Conservation (phyloP, 805 yeast genomes). For the Candida chilensis region DNA sequence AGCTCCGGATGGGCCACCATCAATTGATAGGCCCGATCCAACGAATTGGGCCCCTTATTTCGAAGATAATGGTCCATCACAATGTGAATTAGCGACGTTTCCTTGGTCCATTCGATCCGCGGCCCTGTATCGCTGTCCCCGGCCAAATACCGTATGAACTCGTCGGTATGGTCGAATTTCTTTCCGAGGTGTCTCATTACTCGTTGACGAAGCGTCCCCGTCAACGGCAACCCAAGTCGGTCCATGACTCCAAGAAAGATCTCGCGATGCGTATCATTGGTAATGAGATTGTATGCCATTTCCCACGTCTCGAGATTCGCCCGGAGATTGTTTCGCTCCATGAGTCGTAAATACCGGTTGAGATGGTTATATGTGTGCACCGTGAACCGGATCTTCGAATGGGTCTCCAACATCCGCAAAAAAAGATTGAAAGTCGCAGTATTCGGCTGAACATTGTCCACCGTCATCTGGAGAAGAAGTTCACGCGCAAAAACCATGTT, state of each 20-base stretch:
- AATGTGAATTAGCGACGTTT: background rate
- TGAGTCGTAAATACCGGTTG: background rate
- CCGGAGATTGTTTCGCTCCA: background rate
- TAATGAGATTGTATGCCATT: background rate
- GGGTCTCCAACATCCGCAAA: background rate
- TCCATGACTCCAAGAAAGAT: background rate
- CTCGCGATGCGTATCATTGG: background rate
- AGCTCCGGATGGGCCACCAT: background rate
- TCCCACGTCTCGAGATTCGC: background rate
- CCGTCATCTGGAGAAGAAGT: constrained; percentile 24
- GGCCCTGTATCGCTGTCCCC: background rate
- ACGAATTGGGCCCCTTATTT: background rate
- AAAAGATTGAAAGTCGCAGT: background rate
- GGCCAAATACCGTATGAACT: background rate
- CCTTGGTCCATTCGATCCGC: background rate
- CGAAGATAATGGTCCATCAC: background rate
- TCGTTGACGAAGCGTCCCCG: background rate
- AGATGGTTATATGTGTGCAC: background rate
- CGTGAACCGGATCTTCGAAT: background rate
- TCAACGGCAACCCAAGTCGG: background rate
- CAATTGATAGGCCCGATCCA: background rate
- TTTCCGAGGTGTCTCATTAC: background rate
- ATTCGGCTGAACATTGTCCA: background rate
- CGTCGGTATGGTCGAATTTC: background rate
- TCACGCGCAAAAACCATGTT: constrained; percentile 30